A percentile compares a stretch with the other conserved stretches of the same genome.
phyloP scores from a whole-genome alignment of 768 basidiomycete species.

The Termitomyces sp. region DNA sequence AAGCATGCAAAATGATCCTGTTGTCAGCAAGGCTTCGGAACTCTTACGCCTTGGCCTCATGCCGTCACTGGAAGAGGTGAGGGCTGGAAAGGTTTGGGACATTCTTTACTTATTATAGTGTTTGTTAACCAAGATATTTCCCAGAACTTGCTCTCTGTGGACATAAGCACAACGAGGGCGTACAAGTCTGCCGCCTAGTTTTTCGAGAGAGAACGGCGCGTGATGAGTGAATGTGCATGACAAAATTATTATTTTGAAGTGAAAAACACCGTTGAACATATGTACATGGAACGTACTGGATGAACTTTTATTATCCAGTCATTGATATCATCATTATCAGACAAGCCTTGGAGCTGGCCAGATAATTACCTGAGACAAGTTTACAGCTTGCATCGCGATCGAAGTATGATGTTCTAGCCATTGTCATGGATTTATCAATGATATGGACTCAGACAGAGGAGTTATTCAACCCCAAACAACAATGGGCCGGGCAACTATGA shows the following conservation, averaged over 20 bases:
- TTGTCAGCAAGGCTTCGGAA: constrained; percentile 74
- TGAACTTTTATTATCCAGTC: neutral
- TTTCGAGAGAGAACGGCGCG: neutral
- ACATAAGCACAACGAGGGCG: constrained; percentile 27
- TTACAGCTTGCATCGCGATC: neutral
- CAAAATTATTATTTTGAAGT: neutral
- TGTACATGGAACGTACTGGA: too few relatives aligned
- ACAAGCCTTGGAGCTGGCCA: too few relatives aligned
- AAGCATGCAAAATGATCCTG: constrained; percentile 80
- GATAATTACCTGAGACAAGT: neutral
- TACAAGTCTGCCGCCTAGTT: neutral
- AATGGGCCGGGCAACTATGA: too few relatives aligned
- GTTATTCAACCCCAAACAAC: too few relatives aligned
- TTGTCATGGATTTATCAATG: neutral
- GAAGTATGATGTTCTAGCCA: neutral
- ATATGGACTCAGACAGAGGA: too few relatives aligned
- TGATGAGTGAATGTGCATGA: neutral
- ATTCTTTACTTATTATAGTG: neutral
- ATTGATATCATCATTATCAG: neutral
- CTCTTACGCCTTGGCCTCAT: constrained; percentile 73
- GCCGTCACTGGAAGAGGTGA: constrained; percentile 72
- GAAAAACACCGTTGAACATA: neutral
- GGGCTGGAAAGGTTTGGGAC: constrained; percentile 56
- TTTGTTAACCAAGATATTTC: neutral
- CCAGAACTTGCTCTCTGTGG: constrained; percentile 35